These are phyloP conservation scores for Dictyostelium citrinum DNA, from an alignment of 78 protist species.

Conservation along the genomic window DNA sequence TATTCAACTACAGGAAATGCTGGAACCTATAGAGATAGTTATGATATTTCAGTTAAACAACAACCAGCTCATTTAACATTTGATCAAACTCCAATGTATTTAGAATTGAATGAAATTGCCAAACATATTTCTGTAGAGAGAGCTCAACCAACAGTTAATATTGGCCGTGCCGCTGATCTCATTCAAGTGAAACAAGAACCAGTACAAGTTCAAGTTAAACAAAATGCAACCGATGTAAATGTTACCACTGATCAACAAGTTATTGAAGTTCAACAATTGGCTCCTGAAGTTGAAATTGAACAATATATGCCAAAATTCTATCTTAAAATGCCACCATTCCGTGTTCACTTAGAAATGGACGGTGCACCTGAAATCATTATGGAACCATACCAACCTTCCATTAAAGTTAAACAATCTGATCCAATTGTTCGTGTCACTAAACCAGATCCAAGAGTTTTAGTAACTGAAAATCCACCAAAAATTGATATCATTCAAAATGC, in stretches of 20 bases:
- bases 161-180: slow-evolving; percentile 55
- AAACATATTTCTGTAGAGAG: slow-evolving; percentile 38
- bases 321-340: slow-evolving; percentile 72
- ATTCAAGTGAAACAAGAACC: slow-evolving; percentile 54
- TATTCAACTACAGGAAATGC: background rate
- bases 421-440: slow-evolving; percentile 57
- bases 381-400: slow-evolving; percentile 56
- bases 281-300: slow-evolving; percentile 65
- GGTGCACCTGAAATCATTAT: slow-evolving; percentile 75
- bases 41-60: slow-evolving; percentile 45
- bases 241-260: slow-evolving; percentile 7
- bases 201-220: background rate
- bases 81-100: slow-evolving; percentile 5
- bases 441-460: slow-evolving; percentile 37
- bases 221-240: slow-evolving; percentile 14
- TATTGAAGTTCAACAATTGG: slow-evolving; percentile 45
- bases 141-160: slow-evolving; percentile 37
- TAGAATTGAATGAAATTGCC: slow-evolving; percentile 1
- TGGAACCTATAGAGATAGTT: background rate
- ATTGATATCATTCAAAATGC: slow-evolving; percentile 35
- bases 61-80: slow-evolving; percentile 41
- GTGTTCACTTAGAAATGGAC: slow-evolving; percentile 63
- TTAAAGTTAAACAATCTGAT: slow-evolving; percentile 51
- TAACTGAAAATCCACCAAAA: slow-evolving; percentile 49
- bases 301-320: slow-evolving; percentile 56